phyloP scores from a whole-genome alignment of 495 filamentous ascomycete species.

The Tuber borchii region DNA sequence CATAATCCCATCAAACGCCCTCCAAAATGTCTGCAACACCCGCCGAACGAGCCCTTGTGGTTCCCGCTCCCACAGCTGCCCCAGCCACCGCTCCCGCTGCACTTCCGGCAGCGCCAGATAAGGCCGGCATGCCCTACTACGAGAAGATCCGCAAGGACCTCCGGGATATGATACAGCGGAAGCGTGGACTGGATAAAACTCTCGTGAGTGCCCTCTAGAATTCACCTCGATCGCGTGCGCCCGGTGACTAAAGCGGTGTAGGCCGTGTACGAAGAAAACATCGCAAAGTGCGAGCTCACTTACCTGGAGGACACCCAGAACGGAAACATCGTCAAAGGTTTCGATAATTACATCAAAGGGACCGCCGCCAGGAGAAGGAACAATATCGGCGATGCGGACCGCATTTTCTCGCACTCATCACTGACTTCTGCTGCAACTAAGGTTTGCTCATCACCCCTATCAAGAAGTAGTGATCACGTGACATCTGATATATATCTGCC shows the following conservation, averaged over 20 bases:
- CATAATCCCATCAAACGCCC: constrained; percentile 1
- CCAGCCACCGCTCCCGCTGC: constrained; percentile 13
- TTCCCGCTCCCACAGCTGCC: background rate
- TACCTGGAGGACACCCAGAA: constrained; percentile 86
- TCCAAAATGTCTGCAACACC: constrained; percentile 25
- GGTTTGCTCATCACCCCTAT: constrained; percentile 15
- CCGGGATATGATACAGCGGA: constrained; percentile 60
- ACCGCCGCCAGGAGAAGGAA: constrained; percentile 51
- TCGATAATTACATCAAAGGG: constrained; percentile 96
- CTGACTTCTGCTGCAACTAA: constrained; percentile 50
- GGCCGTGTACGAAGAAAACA: constrained; percentile 70
- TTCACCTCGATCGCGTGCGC: background rate
- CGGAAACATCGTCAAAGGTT: constrained; percentile 94
- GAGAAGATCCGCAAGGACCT: constrained; percentile 66
- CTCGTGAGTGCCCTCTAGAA: constrained; percentile 47
- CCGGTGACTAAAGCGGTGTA: constrained; percentile 31
- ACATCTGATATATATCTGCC: constrained; percentile 15
- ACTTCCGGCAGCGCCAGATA: constrained; percentile 30
- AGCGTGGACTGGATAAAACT: constrained; percentile 60
- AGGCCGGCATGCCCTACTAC: constrained; percentile 56
- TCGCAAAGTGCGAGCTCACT: constrained; percentile 71
- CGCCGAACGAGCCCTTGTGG: constrained; percentile 8
- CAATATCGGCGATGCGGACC: constrained; percentile 49
- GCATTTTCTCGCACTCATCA: constrained; percentile 57
- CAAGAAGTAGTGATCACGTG: constrained; percentile 5